A percentile compares a stretch with the other conserved stretches of the same genome.
Conservation (phyloP, 306 rosid species). For the Spatholobus suberectus region DNA sequence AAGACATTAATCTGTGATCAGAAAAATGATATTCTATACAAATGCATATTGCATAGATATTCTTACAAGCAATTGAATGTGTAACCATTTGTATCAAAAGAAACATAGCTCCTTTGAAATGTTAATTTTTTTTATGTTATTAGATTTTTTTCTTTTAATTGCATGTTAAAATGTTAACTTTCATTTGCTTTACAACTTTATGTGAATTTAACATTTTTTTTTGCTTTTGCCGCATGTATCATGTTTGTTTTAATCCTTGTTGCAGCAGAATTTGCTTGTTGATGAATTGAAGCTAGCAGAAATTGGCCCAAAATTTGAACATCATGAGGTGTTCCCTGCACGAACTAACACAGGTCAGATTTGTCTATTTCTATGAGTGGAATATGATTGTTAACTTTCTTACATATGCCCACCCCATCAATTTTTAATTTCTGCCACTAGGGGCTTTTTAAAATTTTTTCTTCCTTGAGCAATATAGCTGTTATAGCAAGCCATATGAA, state of each 20-base stretch:
- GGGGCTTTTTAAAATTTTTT: background rate
- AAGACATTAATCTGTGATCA: background rate
- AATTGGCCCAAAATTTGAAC: constrained; percentile 92
- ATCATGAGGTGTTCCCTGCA: constrained; percentile 90
- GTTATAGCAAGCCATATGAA: background rate
- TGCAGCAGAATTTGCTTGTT: constrained; percentile 75
- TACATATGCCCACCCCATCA: background rate
- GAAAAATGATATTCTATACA: constrained; percentile 8
- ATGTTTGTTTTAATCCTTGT: constrained; percentile 37
- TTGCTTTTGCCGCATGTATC: background rate
- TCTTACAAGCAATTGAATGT: constrained; percentile 18
- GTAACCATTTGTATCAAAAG: constrained; percentile 27
- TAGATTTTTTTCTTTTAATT: background rate
- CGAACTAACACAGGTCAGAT: constrained; percentile 89
- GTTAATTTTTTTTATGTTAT: background rate
- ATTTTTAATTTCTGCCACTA: background rate
- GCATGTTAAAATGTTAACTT: constrained; percentile 13
- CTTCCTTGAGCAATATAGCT: background rate
- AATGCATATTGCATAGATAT: background rate
- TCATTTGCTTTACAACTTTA: background rate
- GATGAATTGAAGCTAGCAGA: constrained; percentile 83
- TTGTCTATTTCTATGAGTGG: constrained; percentile 28
- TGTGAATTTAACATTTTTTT: constrained; percentile 10
- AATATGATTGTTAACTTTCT: constrained; percentile 18
- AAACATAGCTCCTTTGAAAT: constrained; percentile 7